Evolutionary conservation across 345 rosid genomes (phyloP).

Genomic region (Murraya paniculata): DNA sequence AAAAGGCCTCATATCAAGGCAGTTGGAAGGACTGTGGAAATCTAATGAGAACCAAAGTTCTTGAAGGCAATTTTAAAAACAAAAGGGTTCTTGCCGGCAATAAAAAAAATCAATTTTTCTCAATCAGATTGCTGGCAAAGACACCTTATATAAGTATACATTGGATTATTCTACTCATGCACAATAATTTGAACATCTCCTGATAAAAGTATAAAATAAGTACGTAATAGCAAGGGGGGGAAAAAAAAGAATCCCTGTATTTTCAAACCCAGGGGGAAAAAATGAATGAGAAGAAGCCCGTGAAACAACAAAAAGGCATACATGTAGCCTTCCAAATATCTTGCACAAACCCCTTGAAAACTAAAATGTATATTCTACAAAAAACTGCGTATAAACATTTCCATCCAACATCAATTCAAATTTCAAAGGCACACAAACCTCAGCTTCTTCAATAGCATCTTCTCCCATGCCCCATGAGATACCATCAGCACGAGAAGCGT

Average conservation of each 20-base stretch:
- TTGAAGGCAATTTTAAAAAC: neutral
- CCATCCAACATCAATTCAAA: neutral
- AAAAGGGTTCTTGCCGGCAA: neutral
- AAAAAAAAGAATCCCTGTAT: neutral
- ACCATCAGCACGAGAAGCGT: constrained; percentile 86
- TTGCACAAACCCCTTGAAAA: neutral
- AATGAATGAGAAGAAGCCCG: neutral
- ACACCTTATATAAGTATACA: neutral
- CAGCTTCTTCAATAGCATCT: constrained; percentile 92
- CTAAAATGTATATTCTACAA: neutral
- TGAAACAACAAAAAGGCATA: neutral
- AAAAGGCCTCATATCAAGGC: neutral
- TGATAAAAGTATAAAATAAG: neutral
- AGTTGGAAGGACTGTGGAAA: neutral
- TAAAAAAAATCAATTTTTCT: neutral
- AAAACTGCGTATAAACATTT: neutral
- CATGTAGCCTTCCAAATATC: too few relatives aligned
- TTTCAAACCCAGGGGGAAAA: neutral
- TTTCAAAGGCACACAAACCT: constrained; percentile 47
- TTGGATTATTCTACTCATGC: neutral
- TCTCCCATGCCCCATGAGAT: constrained; percentile 99
- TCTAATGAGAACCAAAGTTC: neutral
- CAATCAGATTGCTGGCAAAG: neutral
- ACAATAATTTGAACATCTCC: neutral
- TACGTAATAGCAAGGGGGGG: neutral